Evolutionary conservation across 345 rosid species (phyloP).

Genomic region (Jatropha curcas): DNA sequence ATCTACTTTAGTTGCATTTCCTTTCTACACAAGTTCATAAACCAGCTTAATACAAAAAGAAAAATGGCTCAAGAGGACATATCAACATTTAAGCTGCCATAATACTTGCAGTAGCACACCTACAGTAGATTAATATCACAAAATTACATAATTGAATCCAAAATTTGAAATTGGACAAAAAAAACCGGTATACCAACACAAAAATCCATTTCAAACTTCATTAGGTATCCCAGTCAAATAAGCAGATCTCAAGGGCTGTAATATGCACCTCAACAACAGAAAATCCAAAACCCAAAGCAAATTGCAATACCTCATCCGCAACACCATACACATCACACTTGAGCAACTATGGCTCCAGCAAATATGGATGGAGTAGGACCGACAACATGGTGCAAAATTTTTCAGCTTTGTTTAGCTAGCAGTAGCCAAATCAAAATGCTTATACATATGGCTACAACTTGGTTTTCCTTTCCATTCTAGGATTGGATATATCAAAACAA

Average conservation of each 20-base stretch:
- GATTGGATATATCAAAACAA: not conserved
- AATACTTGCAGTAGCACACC: not conserved
- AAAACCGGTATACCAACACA: not conserved
- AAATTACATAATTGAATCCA: constrained; percentile 5
- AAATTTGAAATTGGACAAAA: too few relatives aligned
- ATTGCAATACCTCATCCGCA: not conserved
- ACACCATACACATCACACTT: not conserved
- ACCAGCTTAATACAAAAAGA: not conserved
- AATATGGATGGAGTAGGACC: not conserved
- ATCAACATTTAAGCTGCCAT: not conserved
- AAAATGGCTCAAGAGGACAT: not conserved
- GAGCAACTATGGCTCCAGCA: not conserved
- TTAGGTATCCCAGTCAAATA: not conserved
- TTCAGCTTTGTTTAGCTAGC: not conserved
- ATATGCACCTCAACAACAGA: not conserved
- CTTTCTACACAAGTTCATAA: constrained; percentile 37
- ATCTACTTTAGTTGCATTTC: constrained; percentile 26
- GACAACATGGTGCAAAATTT: not conserved
- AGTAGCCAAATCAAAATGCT: not conserved
- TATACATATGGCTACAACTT: not conserved
- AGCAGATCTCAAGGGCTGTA: not conserved
- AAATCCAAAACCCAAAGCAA: not conserved
- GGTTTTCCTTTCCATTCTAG: not conserved
- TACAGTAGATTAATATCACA: not conserved
- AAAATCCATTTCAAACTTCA: not conserved